A percentile compares a stretch with the other conserved stretches of the same genome.
These are phyloP conservation scores for Acmispon strigosus DNA, from an alignment of 306 rosid species.

Conservation along the genomic window DNA sequence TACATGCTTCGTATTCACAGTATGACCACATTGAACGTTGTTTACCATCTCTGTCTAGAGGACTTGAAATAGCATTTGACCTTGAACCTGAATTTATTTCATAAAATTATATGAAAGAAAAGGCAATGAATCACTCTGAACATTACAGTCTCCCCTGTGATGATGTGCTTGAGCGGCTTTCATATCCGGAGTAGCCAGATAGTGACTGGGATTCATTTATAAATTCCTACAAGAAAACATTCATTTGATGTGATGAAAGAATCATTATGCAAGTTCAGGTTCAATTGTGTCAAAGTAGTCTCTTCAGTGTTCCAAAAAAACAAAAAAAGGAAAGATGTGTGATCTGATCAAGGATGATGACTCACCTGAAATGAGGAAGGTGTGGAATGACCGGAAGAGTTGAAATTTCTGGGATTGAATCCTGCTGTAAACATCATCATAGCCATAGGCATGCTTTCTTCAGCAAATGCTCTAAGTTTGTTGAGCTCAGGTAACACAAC, in stretches of 20 bases:
- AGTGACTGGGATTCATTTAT: conserved; percentile 19
- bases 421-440: conserved; percentile 13
- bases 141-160: conserved; percentile 18
- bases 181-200: conserved; percentile 33
- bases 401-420: not conserved
- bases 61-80: not conserved
- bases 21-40: not conserved
- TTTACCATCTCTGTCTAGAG: not conserved
- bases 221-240: conserved; percentile 31
- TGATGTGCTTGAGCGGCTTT: conserved; percentile 50
- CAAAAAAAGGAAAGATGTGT: not conserved
- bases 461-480: conserved; percentile 51
- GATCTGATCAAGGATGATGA: not conserved
- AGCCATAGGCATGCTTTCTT: conserved; percentile 44
- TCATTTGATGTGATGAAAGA: not conserved
- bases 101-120: not conserved
- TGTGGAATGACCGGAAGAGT: not conserved
- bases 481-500: conserved; percentile 69
- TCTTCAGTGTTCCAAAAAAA: not conserved
- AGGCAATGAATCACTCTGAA: not conserved
- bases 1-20: not conserved
- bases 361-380: conserved; percentile 34
- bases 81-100: not conserved
- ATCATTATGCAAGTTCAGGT: not conserved
- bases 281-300: not conserved